These are phyloP conservation scores for Puccinia polysora DNA, from an alignment of 1,284 basidiomycete genomes.

Conservation along the genomic window DNA sequence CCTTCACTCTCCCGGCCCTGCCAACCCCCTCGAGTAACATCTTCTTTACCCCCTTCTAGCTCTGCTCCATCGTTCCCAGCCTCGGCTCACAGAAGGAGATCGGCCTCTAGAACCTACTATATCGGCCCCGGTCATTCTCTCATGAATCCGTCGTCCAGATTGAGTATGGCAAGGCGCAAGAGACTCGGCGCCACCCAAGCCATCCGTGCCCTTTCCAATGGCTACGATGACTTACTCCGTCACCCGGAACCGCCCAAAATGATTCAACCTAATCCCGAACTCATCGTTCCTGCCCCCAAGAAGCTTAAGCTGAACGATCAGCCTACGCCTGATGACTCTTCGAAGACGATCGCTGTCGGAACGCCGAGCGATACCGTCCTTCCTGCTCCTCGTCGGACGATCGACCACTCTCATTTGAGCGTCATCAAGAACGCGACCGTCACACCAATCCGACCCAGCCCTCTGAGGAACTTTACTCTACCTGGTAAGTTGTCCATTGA, in stretches of 20 bases:
- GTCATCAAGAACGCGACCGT: neutral
- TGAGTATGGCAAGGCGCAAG: constrained; percentile 1
- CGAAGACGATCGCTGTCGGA: neutral
- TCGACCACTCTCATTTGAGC: neutral
- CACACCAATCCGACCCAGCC: constrained; percentile 27
- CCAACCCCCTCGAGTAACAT: neutral
- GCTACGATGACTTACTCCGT: neutral
- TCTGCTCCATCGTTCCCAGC: neutral
- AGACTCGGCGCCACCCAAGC: neutral
- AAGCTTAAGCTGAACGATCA: neutral
- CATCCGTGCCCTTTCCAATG: neutral
- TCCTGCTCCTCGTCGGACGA: neutral
- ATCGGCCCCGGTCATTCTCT: constrained; percentile 28
- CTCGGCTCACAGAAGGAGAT: neutral
- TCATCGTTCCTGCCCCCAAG: no score
- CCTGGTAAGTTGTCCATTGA: constrained; percentile 38
- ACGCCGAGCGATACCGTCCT: neutral
- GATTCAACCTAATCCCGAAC: neutral
- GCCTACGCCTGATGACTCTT: neutral
- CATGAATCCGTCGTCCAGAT: constrained; percentile 3
- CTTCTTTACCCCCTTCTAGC: neutral
- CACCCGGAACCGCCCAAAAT: neutral
- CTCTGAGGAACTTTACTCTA: constrained; percentile 24
- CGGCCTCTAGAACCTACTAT: neutral
- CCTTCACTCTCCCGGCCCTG: constrained; percentile 13